Evolutionary conservation across 768 basidiomycete species (phyloP).

Genomic region (Daedaleopsis sinensis): DNA sequence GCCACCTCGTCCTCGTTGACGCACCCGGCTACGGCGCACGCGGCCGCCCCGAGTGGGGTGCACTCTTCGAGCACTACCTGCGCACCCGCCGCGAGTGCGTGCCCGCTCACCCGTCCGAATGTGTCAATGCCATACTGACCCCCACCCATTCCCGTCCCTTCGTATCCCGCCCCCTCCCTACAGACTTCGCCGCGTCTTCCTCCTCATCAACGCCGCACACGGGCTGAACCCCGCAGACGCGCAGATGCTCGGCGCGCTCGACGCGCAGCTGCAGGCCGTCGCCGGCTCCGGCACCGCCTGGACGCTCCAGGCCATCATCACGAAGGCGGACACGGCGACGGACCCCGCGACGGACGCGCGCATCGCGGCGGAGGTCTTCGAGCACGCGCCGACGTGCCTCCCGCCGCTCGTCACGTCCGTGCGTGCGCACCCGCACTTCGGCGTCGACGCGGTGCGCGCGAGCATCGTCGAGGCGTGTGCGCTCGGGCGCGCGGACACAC

Average conservation of each 20-base stretch:
- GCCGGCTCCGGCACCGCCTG: conserved; percentile 41
- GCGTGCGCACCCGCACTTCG: conserved; percentile 51
- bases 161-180: neutral
- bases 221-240: conserved; percentile 57
- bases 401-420: conserved; percentile 64
- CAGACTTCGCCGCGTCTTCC: conserved; percentile 72
- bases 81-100: conserved; percentile 62
- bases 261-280: conserved; percentile 37
- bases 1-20: conserved; percentile 71
- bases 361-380: conserved; percentile 52
- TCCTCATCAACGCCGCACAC: conserved; percentile 72
- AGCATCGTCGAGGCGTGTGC: conserved; percentile 67
- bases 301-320: conserved; percentile 73
- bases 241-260: conserved; percentile 62
- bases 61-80: conserved; percentile 67
- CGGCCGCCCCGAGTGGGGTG: conserved; percentile 77
- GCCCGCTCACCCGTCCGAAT: neutral
- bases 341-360: conserved; percentile 33
- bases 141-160: neutral
- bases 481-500: conserved; percentile 25
- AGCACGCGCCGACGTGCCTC: conserved; percentile 59
- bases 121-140: neutral
- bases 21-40: conserved; percentile 80
- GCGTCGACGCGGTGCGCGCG: conserved; percentile 56
- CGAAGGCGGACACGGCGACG: conserved; percentile 64